A percentile compares a stretch with the other conserved stretches of the same genome.
Evolutionary conservation across 2,329 filamentous ascomycete genomes (phyloP).

Genomic region (Microdochium trichocladiopsis): DNA sequence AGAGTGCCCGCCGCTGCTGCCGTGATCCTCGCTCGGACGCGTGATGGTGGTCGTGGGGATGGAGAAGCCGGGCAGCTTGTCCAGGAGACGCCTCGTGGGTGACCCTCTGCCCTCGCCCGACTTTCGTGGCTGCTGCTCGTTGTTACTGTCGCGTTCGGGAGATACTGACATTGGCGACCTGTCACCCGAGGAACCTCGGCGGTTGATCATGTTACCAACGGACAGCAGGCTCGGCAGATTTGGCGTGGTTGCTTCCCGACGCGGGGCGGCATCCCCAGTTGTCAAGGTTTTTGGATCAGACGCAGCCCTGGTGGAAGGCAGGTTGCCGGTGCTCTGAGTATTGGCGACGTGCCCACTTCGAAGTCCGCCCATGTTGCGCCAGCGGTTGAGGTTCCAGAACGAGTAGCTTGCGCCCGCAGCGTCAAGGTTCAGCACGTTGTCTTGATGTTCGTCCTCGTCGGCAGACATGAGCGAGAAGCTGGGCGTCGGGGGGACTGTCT

Average conservation of each 20-base stretch:
- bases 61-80: not conserved
- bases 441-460: conserved; percentile 31
- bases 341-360: not conserved
- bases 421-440: conserved; percentile 27
- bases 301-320: not conserved
- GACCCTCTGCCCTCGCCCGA: not conserved
- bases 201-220: not conserved
- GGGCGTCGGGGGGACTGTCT: conserved; percentile 40
- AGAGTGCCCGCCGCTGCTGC: not conserved
- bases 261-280: not conserved
- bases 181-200: not conserved
- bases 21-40: not conserved
- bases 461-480: conserved; percentile 44
- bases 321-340: conserved; percentile 1
- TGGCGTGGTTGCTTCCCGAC: not conserved
- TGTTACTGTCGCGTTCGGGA: not conserved
- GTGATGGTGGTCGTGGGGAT: not conserved
- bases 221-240: not conserved
- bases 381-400: conserved; percentile 53
- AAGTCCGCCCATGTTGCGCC: conserved; percentile 30
- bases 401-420: conserved; percentile 32
- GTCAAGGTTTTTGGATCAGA: not conserved
- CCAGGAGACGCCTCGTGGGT: not conserved
- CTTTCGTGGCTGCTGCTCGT: not conserved
- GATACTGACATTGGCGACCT: not conserved